Evolutionary conservation across 202 grass and related monocot genomes (phyloP).

Genomic region (Panicum virgatum): DNA sequence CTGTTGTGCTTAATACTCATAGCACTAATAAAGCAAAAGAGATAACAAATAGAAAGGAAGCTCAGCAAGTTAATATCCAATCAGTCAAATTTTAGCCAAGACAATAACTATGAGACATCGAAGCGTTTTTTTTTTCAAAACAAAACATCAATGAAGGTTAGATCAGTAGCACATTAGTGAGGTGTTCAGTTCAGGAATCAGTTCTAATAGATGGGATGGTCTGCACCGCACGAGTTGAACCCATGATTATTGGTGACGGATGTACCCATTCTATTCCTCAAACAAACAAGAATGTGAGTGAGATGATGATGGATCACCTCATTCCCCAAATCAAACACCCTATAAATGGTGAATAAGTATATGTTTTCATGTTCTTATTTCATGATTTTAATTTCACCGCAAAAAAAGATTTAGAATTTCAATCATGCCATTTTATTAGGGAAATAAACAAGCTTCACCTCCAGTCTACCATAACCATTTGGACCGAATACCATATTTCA

Average conservation of each 20-base stretch:
- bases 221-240: neutral
- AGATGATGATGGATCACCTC: too few species aligned
- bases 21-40: neutral
- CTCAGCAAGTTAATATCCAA: neutral
- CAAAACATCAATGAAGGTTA: neutral
- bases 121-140: neutral
- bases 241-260: neutral
- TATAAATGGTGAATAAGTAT: neutral
- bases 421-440: neutral
- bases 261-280: neutral
- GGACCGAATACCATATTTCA: neutral
- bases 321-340: too few species aligned
- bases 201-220: neutral
- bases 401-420: neutral
- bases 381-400: too few species aligned
- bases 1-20: conserved; percentile 7
- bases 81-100: neutral
- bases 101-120: neutral
- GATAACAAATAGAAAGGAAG: neutral
- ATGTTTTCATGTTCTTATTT: neutral
- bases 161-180: neutral
- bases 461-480: conserved; percentile 23
- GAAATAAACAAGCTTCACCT: neutral
- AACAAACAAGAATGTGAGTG: neutral
- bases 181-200: neutral